A percentile compares a stretch with the other conserved stretches of the same genome.
Evolutionary conservation across 225 moss, liverwort and hornwort species (phyloP).

Genomic region (Bryoerythrophyllum caledonicum): DNA sequence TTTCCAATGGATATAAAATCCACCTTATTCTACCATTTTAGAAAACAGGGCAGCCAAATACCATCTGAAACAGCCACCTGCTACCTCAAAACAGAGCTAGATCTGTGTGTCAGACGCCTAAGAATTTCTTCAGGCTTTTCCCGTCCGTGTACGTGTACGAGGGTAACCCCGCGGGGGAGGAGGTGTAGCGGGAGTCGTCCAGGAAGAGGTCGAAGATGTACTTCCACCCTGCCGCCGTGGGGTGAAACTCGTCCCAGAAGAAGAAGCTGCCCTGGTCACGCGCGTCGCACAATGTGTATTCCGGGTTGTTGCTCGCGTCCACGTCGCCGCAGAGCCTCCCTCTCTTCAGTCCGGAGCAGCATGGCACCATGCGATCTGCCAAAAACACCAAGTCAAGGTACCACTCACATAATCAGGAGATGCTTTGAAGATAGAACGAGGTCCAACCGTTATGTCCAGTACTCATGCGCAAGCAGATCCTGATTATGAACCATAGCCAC

Average conservation of each 20-base stretch:
- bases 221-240: constrained; percentile 10
- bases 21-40: no score
- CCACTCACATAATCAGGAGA: no score
- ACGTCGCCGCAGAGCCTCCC: constrained; percentile 27
- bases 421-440: no score
- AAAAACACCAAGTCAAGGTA: not conserved
- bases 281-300: constrained; percentile 39
- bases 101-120: no score
- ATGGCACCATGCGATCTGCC: constrained; percentile 27
- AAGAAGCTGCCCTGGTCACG: constrained; percentile 7
- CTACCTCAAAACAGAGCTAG: not conserved
- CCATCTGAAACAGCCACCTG: no score
- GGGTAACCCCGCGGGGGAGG: not conserved
- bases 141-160: constrained; percentile 13
- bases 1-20: no score
- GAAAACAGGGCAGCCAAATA: no score
- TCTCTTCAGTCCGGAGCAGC: constrained; percentile 14
- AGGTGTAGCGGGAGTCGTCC: not conserved
- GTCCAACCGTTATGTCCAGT: no score
- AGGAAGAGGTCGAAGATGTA: constrained; percentile 11
- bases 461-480: no score
- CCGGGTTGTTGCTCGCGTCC: constrained; percentile 7
- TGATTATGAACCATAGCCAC: no score
- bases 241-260: constrained; percentile 35
- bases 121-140: not conserved